phyloP scores from a whole-genome alignment of 192 early-diverging fungal species.

The Phycomyces blakesleeanus region DNA sequence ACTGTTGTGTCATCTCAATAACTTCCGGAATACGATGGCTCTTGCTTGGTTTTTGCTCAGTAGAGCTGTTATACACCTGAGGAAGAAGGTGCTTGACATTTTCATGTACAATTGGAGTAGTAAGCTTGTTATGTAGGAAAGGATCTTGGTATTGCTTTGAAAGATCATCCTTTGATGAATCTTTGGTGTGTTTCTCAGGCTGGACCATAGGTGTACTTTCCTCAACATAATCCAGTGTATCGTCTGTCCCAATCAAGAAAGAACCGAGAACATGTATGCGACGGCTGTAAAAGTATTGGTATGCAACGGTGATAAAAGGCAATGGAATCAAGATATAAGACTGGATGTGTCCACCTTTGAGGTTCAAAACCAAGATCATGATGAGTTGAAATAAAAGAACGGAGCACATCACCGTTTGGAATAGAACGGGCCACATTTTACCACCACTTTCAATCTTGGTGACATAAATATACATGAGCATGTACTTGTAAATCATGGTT shows the following conservation, averaged over 20 bases:
- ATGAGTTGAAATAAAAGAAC: conserved; percentile 66
- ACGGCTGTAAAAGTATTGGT: conserved; percentile 46
- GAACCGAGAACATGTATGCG: conserved; percentile 28
- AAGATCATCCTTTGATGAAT: conserved; percentile 17
- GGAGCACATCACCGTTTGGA: conserved; percentile 62
- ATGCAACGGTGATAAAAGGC: conserved; percentile 53
- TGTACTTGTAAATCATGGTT: conserved; percentile 70
- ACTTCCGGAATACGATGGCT: not conserved
- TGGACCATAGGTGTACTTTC: conserved; percentile 14
- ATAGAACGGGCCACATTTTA: conserved; percentile 65
- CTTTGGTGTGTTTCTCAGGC: conserved; percentile 2
- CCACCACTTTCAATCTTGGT: conserved; percentile 73
- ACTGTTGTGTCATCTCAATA: not conserved
- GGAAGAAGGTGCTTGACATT: conserved; percentile 62
- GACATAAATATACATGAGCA: conserved; percentile 68
- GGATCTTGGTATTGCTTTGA: conserved; percentile 65
- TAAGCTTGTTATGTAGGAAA: conserved; percentile 48
- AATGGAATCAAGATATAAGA: conserved; percentile 56
- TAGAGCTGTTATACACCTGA: conserved; percentile 47
- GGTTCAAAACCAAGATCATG: conserved; percentile 59
- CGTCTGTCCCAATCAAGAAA: conserved; percentile 14
- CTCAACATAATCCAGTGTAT: conserved; percentile 42
- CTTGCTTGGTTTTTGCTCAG: conserved; percentile 4
- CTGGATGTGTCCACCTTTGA: conserved; percentile 40
- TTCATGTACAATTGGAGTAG: conserved; percentile 64